A percentile compares a stretch with the other conserved stretches of the same genome.
These are phyloP conservation scores for Trichosporon sp. DNA, from an alignment of 1,284 basidiomycete genomes.

Conservation along the genomic window DNA sequence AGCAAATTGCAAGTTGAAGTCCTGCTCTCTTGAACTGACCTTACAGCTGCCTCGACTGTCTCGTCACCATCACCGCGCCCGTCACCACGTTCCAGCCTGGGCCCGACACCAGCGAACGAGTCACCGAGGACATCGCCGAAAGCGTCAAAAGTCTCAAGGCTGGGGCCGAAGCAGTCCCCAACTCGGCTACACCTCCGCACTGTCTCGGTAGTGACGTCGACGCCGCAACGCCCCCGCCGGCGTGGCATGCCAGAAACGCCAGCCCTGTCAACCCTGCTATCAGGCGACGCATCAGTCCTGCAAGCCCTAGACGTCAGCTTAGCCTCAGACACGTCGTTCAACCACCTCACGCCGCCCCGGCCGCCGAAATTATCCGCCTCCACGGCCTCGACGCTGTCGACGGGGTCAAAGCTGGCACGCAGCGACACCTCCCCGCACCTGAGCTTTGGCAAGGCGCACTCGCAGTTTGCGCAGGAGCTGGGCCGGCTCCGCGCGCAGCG, in stretches of 20 bases:
- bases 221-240: neutral
- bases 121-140: neutral
- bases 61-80: neutral
- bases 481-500: constrained; percentile 7
- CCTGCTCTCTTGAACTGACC: neutral
- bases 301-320: constrained; percentile 10
- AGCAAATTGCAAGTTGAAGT: neutral
- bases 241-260: constrained; percentile 11
- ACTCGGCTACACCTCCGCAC: neutral
- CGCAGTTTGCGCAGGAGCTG: constrained; percentile 4
- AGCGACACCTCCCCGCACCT: neutral
- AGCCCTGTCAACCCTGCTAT: constrained; percentile 7
- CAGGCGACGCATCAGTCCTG: constrained; percentile 4
- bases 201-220: neutral
- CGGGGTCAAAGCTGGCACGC: neutral
- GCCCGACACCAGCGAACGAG: neutral
- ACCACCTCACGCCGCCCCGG: constrained; percentile 11
- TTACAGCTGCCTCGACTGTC: neutral
- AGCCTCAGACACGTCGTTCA: constrained; percentile 10
- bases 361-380: neutral
- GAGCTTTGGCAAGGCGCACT: neutral
- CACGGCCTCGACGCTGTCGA: neutral
- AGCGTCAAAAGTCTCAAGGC: too few relatives aligned
- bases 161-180: neutral
- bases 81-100: neutral